phyloP scores from a whole-genome alignment of 176 grass and related monocot genomes.

The Lolium perenne region DNA sequence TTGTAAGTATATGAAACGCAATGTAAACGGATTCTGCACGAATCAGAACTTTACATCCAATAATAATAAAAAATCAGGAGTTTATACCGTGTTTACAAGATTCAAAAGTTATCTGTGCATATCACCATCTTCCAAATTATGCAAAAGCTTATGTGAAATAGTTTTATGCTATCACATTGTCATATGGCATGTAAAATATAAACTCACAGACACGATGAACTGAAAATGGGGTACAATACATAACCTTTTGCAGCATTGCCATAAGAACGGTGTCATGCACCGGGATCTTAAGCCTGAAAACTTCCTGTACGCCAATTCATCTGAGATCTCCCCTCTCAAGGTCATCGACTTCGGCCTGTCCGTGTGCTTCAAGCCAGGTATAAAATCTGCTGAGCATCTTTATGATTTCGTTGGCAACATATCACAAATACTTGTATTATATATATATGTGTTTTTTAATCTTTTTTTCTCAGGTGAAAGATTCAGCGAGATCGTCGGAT shows the following conservation, averaged over 20 bases:
- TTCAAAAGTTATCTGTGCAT: background rate
- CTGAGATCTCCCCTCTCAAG: slow-evolving; percentile 58
- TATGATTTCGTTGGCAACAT: background rate
- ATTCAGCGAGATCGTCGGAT: slow-evolving; percentile 66
- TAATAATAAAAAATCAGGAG: no score
- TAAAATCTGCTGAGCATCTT: background rate
- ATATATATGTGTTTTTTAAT: background rate
- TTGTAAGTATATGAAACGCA: background rate
- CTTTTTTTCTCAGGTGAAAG: slow-evolving; percentile 37
- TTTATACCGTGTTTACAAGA: background rate
- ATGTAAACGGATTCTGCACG: background rate
- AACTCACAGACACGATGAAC: background rate
- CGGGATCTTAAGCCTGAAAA: slow-evolving; percentile 96
- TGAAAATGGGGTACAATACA: background rate
- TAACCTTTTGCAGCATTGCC: slow-evolving; percentile 49
- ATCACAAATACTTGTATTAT: background rate
- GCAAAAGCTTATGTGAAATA: background rate
- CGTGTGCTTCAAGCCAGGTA: slow-evolving; percentile 62
- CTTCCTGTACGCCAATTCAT: slow-evolving; percentile 65
- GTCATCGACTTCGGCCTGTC: slow-evolving; percentile 66
- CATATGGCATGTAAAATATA: background rate
- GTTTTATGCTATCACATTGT: background rate
- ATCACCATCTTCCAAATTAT: background rate
- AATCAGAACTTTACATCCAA: background rate
- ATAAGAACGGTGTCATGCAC: slow-evolving; percentile 74